Conservation (phyloP, 495 filamentous ascomycete genomes). For the Neurospora cerealis region DNA sequence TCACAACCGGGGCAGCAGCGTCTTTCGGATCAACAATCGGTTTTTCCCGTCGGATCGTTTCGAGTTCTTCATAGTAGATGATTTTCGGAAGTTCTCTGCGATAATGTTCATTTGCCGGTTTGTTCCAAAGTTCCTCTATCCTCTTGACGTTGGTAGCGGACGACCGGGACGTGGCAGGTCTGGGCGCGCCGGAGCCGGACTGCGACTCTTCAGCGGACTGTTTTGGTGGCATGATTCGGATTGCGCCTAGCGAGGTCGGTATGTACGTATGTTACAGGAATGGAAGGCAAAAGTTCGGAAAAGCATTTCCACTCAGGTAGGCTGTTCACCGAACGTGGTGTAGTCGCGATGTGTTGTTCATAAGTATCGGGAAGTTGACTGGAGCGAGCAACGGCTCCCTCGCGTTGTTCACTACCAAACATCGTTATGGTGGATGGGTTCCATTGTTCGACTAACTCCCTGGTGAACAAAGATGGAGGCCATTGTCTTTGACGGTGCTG, state of each 20-base stretch:
- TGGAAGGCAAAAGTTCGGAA: neutral
- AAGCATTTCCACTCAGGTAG: neutral
- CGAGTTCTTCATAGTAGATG: slow-evolving; percentile 2
- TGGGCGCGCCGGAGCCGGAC: neutral
- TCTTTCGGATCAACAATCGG: slow-evolving; percentile 2
- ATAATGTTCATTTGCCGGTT: neutral
- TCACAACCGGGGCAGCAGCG: neutral
- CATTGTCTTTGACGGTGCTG: neutral
- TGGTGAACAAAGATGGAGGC: neutral
- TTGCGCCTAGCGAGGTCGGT: neutral
- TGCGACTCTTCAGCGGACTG: neutral
- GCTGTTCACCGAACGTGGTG: neutral
- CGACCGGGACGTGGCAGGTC: neutral
- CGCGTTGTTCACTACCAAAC: neutral
- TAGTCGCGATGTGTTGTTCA: neutral
- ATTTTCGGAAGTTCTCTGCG: neutral
- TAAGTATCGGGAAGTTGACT: neutral
- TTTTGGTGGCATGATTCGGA: neutral
- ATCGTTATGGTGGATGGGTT: too few relatives aligned
- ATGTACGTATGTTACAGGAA: neutral
- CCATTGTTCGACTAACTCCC: neutral
- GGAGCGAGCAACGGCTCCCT: neutral
- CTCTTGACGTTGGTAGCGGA: neutral
- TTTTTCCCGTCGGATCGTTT: neutral
- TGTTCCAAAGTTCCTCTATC: neutral